Conservation (phyloP, 495 filamentous ascomycete species). For the Apodospora peruviana region DNA sequence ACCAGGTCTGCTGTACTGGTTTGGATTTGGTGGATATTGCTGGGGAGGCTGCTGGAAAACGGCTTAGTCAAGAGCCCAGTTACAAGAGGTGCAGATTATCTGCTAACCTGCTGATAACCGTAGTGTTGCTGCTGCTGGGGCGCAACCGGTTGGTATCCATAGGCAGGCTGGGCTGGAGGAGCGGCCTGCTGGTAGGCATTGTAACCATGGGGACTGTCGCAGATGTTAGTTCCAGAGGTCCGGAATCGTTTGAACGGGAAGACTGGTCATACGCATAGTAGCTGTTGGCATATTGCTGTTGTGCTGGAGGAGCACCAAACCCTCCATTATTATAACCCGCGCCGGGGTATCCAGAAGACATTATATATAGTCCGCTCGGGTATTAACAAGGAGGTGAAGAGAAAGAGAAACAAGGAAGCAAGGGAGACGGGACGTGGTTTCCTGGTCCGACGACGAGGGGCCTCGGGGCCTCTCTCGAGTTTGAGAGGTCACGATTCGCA, state of each 20-base stretch:
- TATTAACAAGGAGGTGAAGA: not conserved
- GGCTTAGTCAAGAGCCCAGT: slow-evolving; percentile 11
- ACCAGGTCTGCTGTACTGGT: slow-evolving; percentile 38
- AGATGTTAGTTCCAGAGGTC: slow-evolving; percentile 1
- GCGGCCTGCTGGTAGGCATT: slow-evolving; percentile 18
- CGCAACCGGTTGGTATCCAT: slow-evolving; percentile 43
- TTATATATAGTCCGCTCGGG: slow-evolving; percentile 8
- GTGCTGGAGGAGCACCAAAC: slow-evolving; percentile 32
- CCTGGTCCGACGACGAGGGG: not conserved
- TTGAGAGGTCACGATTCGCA: slow-evolving; percentile 5
- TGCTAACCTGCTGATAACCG: slow-evolving; percentile 22
- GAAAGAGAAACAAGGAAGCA: not conserved
- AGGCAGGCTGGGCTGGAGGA: slow-evolving; percentile 31
- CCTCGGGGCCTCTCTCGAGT: slow-evolving; percentile 12
- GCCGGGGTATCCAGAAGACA: slow-evolving; percentile 38
- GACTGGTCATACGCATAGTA: slow-evolving; percentile 32
- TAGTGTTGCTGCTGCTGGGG: slow-evolving; percentile 37
- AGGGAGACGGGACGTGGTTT: not conserved
- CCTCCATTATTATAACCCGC: slow-evolving; percentile 34
- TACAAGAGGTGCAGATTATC: not conserved
- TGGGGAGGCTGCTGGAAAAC: slow-evolving; percentile 30
- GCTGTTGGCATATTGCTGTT: slow-evolving; percentile 34
- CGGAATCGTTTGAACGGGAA: not conserved
- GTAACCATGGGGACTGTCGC: slow-evolving; percentile 14
- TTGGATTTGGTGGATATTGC: slow-evolving; percentile 35